A percentile compares a stretch with the other conserved stretches of the same genome.
phyloP scores from a whole-genome alignment of 2,329 filamentous ascomycete species.

The Cercospora sp. region DNA sequence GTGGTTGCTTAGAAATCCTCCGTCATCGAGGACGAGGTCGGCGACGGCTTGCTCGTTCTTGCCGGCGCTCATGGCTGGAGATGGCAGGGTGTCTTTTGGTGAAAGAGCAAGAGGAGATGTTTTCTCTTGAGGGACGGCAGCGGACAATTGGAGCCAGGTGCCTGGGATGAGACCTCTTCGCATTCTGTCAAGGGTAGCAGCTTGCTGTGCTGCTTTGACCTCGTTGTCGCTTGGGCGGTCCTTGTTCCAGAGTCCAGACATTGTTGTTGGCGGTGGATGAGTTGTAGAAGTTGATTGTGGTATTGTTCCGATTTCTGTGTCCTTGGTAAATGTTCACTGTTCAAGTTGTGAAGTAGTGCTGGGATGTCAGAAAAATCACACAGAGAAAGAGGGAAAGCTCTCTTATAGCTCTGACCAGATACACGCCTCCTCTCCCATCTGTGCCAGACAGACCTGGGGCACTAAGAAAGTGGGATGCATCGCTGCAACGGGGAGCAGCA shows the following conservation, averaged over 20 bases:
- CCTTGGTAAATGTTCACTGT: background rate
- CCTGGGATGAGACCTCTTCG: constrained; percentile 21
- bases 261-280: constrained; percentile 13
- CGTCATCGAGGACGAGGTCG: constrained; percentile 10
- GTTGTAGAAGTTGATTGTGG: background rate
- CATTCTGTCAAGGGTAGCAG: constrained; percentile 14
- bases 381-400: background rate
- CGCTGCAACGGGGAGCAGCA: constrained; percentile 8
- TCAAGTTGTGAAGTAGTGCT: background rate
- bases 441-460: background rate
- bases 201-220: constrained; percentile 4
- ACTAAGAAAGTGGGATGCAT: constrained; percentile 13
- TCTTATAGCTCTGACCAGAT: constrained; percentile 13
- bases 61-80: constrained; percentile 9
- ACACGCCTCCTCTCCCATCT: constrained; percentile 3
- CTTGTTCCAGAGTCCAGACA: constrained; percentile 24
- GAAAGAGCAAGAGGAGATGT: background rate
- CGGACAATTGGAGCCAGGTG: constrained; percentile 26
- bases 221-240: background rate
- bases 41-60: constrained; percentile 5
- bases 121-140: constrained; percentile 14
- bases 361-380: background rate
- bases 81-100: constrained; percentile 9
- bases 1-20: constrained; percentile 17
- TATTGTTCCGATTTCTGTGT: background rate